Conservation (phyloP, 2,329 filamentous ascomycete species). For the Lachnellula subtilissima region DNA sequence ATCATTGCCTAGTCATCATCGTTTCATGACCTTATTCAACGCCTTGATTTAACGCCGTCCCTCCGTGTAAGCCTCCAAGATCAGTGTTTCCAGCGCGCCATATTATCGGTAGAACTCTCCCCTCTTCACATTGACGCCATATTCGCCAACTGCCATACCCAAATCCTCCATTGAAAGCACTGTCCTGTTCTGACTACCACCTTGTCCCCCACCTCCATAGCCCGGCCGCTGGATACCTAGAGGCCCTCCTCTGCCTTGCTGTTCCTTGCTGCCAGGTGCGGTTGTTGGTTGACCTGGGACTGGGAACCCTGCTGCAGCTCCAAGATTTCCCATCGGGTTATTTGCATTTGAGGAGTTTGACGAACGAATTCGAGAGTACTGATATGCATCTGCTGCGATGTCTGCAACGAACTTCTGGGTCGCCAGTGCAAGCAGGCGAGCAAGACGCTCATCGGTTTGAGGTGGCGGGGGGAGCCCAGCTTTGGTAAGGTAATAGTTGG, state of each 20-base stretch:
- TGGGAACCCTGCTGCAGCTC: conserved; percentile 66
- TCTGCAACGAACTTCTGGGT: conserved; percentile 99
- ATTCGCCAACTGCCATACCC: conserved; percentile 96
- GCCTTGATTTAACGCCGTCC: conserved; percentile 14
- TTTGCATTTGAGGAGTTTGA: conserved; percentile 81
- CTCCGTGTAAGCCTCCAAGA: not conserved
- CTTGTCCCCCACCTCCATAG: conserved; percentile 83
- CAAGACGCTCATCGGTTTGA: conserved; percentile 83
- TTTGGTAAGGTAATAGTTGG: conserved; percentile 95
- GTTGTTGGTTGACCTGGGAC: conserved; percentile 58
- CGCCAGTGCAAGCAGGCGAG: conserved; percentile 90
- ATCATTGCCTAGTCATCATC: not conserved
- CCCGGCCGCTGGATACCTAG: conserved; percentile 60
- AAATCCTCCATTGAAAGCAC: conserved; percentile 98
- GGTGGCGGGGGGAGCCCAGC: conserved; percentile 90
- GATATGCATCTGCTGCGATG: conserved; percentile 94
- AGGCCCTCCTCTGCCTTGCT: conserved; percentile 47
- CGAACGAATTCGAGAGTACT: conserved; percentile 93
- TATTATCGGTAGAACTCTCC: conserved; percentile 87
- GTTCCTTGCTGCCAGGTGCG: conserved; percentile 51
- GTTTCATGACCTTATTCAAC: not conserved
- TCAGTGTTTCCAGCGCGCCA: not conserved
- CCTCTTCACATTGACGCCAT: conserved; percentile 94
- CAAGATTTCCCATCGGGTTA: conserved; percentile 85
- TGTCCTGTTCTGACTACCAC: conserved; percentile 82